Percentiles rank a stretch among this genome's conserved stretches.
phyloP scores from a whole-genome alignment of 2,329 filamentous ascomycete species.

The Escovopsis sp. region DNA sequence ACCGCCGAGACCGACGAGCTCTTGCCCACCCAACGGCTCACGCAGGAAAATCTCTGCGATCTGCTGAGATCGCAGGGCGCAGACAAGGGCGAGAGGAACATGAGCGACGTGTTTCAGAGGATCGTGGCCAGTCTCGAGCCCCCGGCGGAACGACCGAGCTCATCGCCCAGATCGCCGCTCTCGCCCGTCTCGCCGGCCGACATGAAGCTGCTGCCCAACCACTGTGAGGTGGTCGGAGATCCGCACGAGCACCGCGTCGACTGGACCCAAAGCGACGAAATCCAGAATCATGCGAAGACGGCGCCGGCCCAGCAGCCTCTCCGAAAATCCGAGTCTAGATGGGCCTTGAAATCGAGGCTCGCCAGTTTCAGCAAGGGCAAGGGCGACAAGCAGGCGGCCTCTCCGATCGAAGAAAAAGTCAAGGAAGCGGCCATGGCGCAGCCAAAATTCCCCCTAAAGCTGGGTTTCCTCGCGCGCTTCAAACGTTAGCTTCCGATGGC shows the following conservation, averaged over 20 bases:
- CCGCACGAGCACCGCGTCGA: slow-evolving; percentile 31
- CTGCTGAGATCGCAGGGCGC: slow-evolving; percentile 8
- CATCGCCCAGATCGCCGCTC: neutral
- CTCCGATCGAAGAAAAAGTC: slow-evolving; percentile 8
- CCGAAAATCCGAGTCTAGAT: slow-evolving; percentile 32
- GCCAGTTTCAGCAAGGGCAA: slow-evolving; percentile 19
- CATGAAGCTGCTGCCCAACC: slow-evolving; percentile 7
- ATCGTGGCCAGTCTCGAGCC: slow-evolving; percentile 4
- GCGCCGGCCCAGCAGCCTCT: slow-evolving; percentile 16
- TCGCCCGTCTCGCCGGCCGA: slow-evolving; percentile 1
- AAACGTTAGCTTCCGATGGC: slow-evolving; percentile 19
- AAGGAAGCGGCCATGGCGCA: slow-evolving; percentile 6
- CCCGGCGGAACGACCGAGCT: neutral
- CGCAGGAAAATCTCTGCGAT: slow-evolving; percentile 19
- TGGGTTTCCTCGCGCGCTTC: slow-evolving; percentile 29
- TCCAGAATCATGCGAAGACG: slow-evolving; percentile 6
- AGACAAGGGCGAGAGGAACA: slow-evolving; percentile 17
- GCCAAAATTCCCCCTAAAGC: slow-evolving; percentile 18
- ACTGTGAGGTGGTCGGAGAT: slow-evolving; percentile 10
- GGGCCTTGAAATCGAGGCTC: slow-evolving; percentile 30
- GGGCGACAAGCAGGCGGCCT: slow-evolving; percentile 9
- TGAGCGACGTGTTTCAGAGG: slow-evolving; percentile 18
- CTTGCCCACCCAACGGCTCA: slow-evolving; percentile 2
- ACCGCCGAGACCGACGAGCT: slow-evolving; percentile 19
- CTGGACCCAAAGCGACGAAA: slow-evolving; percentile 45